Conservation (phyloP, 768 basidiomycete genomes). For the Phylloporus sp. region DNA sequence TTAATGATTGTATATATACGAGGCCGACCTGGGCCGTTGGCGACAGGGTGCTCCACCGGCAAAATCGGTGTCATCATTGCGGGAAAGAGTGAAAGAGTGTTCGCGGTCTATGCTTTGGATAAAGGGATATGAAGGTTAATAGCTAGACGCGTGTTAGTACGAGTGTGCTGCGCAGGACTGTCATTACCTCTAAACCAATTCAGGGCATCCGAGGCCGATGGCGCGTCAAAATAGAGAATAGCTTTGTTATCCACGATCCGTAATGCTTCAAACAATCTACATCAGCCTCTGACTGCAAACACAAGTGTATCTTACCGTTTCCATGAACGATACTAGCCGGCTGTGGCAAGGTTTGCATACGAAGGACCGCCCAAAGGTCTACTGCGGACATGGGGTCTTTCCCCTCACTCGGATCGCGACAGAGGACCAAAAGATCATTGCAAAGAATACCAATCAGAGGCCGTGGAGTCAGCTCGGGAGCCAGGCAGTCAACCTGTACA, state of each 20-base stretch:
- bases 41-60: conserved; percentile 8
- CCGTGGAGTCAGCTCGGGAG: conserved; percentile 79
- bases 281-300: conserved; percentile 6
- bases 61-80: conserved; percentile 3
- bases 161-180: conserved; percentile 5
- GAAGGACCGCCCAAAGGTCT: conserved; percentile 94
- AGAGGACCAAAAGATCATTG: conserved; percentile 90
- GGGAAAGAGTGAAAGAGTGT: conserved; percentile 8
- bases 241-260: conserved; percentile 91
- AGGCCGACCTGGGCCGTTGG: conserved; percentile 20
- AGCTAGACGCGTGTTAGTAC: conserved; percentile 41
- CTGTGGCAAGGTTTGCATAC: conserved; percentile 91
- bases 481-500: conserved; percentile 88
- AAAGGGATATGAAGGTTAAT: conserved; percentile 88
- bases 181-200: conserved; percentile 83
- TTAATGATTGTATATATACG: conserved; percentile 38
- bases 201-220: conserved; percentile 77
- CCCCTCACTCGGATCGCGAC: conserved; percentile 80
- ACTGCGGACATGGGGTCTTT: conserved; percentile 70
- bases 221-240: conserved; percentile 84
- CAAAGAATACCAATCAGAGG: conserved; percentile 80
- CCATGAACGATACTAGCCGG: conserved; percentile 89
- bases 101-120: conserved; percentile 58
- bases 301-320: conserved; percentile 49
- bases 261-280: conserved; percentile 46